Evolutionary conservation across 495 filamentous ascomycete genomes (phyloP), one percentile per base, ranked within the genome.

Genomic region (Bathelium albidoporum): DNA sequence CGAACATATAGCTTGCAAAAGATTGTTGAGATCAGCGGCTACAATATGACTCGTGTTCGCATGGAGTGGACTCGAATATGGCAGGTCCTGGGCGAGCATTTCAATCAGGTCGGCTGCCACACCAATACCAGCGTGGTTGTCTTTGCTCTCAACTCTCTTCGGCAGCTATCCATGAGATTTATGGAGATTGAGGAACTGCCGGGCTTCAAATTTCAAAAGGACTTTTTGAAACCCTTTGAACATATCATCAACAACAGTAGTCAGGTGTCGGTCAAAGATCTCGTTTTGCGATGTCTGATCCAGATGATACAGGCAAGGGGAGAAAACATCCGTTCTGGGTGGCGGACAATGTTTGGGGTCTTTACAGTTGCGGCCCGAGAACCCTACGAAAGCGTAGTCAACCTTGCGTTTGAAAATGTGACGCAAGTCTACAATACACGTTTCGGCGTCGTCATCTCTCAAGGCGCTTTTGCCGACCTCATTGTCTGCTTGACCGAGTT

Each of bases 151-250:
- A 92, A 99, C 72, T 96, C 92, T 0, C 76, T 99, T 43, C 85
- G 94, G 36, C 94, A 99, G 73, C 79, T 99, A 43, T 95, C 92
- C 0, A 97, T 97, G 92, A 87, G 90, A 1, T 99, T 97, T 75
- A 89, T 99, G 87, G 95, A 99, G 75, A 90, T 97, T 64, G 95
- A 96, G 66, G 94, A 99, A 72, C 75, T 99, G 65, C 89, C 94
- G 0, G 95, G 95, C 67, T 99, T 99, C 84, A 97, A 97, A 73
- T 99, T 99, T 72, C 94, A 99, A 69, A 99, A 99, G 72, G 94
- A 99, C 69, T 97, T 99, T 76, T 80, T 97, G 31, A 97, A 96
- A 73, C 94, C 94, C 0, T 99, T 99, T 65, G 91, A 97, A 75
- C 89, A 97, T 74, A 90, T 99, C 68, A 95, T 97, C 79, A 83